Conservation (phyloP, 2,329 filamentous ascomycete species). For the Neonectria hederae region DNA sequence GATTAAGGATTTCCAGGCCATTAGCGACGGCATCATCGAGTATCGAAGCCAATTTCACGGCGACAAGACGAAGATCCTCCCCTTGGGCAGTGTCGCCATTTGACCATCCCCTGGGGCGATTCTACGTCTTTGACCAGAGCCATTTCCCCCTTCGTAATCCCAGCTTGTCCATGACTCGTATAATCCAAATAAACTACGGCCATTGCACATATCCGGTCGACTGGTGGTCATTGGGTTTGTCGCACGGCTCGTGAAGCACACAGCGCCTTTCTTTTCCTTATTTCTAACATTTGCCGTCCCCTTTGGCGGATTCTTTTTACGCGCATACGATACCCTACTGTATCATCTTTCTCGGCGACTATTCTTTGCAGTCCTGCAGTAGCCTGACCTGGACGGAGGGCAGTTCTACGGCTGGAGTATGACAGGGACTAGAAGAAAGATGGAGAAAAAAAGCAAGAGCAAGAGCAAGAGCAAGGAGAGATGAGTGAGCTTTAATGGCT, state of each 20-base stretch:
- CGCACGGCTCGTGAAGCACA: constrained; percentile 19
- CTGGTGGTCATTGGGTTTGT: constrained; percentile 14
- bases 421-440: constrained; percentile 7
- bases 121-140: constrained; percentile 6
- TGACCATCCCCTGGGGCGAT: constrained; percentile 31
- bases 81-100: constrained; percentile 60
- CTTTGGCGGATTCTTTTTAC: constrained; percentile 5
- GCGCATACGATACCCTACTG: constrained; percentile 29
- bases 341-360: constrained; percentile 18
- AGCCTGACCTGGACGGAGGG: constrained; percentile 14
- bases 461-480: constrained; percentile 8
- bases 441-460: constrained; percentile 3
- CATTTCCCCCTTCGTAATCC: constrained; percentile 29
- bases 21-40: constrained; percentile 73
- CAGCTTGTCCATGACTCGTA: constrained; percentile 15
- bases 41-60: constrained; percentile 72
- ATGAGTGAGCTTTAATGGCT: constrained; percentile 1
- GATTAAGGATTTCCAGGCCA: constrained; percentile 71
- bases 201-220: constrained; percentile 37
- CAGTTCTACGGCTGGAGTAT: neutral
- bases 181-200: constrained; percentile 21
- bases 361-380: constrained; percentile 10
- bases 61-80: constrained; percentile 71
- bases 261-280: constrained; percentile 7
- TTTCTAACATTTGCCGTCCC: constrained; percentile 6